Base-by-base conservation (phyloP, 2,329 filamentous ascomycete species). In the Phialophora expanda region DNA sequence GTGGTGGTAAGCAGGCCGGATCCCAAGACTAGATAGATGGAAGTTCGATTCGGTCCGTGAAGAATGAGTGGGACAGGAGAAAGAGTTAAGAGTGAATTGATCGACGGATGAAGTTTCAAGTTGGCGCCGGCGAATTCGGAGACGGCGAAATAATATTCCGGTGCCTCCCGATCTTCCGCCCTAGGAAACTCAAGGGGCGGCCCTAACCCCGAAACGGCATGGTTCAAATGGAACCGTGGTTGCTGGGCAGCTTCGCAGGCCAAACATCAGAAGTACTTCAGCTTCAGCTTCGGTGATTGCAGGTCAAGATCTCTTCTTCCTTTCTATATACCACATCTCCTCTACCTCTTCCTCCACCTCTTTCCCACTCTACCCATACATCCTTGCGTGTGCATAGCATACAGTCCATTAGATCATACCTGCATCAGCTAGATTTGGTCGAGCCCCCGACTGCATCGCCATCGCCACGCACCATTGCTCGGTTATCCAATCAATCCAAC, bases 351-450 rank as follows among this genome's bases (percentile, higher is more conserved):
- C 72, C 71, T 66, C 70, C 72, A 61, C 71, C 73, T 71, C 72
- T 69, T 61, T 72, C 73, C 73, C 69, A 72, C 70, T 71, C 67
- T 76, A 73, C 75, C 11, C 77, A 77, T 70, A 57, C 73, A 71
- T 73, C 65, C 70, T 73, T 72, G 71, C 72, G 60, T 70, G 70
- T 74, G 73, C 70, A 75, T 73, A 73, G 66, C 74, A 71, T 75
- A 68, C 74, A 78, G 70, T 77, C 74, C 72, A 76, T 74, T 76
- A 77, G 76, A 76, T 74, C 73, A 70, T 72, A 73, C 70, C 65
- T 64, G 71, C 69, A 67, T 70, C 67, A 61, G 65, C 71, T 68
- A 67, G 67, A 66, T 66, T 71, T 72, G 74, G 73, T 77, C 75
- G 75, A 72, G 65, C 73, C 74, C 61, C 74, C 75, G 75, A 76